Conservation (phyloP, 768 basidiomycete genomes). For the Tephrocybe rancida region DNA sequence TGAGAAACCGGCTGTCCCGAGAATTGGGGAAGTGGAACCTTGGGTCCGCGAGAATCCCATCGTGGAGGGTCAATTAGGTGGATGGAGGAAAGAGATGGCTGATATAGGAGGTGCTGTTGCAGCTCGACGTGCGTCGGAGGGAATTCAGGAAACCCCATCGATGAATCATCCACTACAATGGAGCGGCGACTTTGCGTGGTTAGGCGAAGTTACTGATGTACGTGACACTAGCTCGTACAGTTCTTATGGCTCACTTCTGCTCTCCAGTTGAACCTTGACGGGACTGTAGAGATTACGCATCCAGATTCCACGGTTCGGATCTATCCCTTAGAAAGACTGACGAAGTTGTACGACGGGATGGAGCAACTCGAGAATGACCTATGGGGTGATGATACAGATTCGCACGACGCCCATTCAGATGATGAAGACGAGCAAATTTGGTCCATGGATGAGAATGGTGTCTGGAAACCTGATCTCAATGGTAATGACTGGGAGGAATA, state of each 20-base stretch:
- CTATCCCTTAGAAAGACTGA: slow-evolving; percentile 70
- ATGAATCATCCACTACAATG: slow-evolving; percentile 43
- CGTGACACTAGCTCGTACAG: slow-evolving; percentile 22
- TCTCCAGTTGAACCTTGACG: slow-evolving; percentile 69
- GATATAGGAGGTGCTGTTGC: slow-evolving; percentile 67
- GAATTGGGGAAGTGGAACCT: slow-evolving; percentile 81
- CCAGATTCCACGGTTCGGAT: slow-evolving; percentile 51
- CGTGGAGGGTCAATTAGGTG: slow-evolving; percentile 52
- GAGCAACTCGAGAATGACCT: slow-evolving; percentile 77
- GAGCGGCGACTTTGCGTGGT: slow-evolving; percentile 64
- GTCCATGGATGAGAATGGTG: slow-evolving; percentile 46
- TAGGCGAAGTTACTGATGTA: slow-evolving; percentile 84
- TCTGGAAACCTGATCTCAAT: slow-evolving; percentile 48
- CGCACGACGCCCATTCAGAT: slow-evolving; percentile 43
- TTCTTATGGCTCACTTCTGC: slow-evolving; percentile 11
- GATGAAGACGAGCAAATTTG: slow-evolving; percentile 44
- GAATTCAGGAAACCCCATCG: slow-evolving; percentile 33
- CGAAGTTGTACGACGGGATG: slow-evolving; percentile 77
- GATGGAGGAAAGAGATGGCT: slow-evolving; percentile 75
- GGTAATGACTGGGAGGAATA: slow-evolving; percentile 41
- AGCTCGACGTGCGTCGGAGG: slow-evolving; percentile 40
- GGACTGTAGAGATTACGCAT: slow-evolving; percentile 71
- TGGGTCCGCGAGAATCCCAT: slow-evolving; percentile 72
- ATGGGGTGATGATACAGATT: slow-evolving; percentile 56
- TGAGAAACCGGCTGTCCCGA: slow-evolving; percentile 69